Evolutionary conservation across 2,329 filamentous ascomycete genomes (phyloP).

Genomic region (Aspergillus sp.): DNA sequence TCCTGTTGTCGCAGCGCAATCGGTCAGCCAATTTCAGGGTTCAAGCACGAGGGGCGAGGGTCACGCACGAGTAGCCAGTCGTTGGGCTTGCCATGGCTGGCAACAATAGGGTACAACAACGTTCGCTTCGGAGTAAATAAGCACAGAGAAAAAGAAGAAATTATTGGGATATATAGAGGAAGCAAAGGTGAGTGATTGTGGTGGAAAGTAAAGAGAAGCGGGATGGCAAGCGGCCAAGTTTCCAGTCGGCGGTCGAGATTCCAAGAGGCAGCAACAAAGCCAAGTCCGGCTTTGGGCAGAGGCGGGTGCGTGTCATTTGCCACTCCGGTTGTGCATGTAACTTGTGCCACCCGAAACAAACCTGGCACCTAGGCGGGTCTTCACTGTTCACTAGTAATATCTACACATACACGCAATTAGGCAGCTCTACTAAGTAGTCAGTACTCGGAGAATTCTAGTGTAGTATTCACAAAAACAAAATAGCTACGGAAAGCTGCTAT

Average conservation of each 20-base stretch:
- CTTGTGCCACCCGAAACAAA: background rate
- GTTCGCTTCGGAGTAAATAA: conserved; percentile 13
- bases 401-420: background rate
- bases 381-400: background rate
- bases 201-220: conserved; percentile 13
- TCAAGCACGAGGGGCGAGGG: conserved; percentile 27
- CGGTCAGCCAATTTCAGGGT: conserved; percentile 19
- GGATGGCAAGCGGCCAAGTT: conserved; percentile 21
- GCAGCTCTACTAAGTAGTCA: background rate
- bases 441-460: background rate
- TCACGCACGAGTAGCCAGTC: conserved; percentile 45
- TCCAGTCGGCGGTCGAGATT: conserved; percentile 3
- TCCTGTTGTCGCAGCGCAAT: conserved; percentile 47
- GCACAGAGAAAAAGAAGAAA: background rate
- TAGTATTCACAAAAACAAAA: conserved; percentile 15
- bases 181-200: conserved; percentile 2
- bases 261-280: conserved; percentile 13
- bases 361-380: background rate
- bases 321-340: background rate
- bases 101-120: conserved; percentile 19
- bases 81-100: conserved; percentile 47
- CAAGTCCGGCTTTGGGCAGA: conserved; percentile 5
- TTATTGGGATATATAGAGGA: conserved; percentile 7
- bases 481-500: conserved; percentile 41
- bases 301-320: conserved; percentile 6